phyloP scores from a whole-genome alignment of 768 basidiomycete genomes.

The Austroboletus festivus region DNA sequence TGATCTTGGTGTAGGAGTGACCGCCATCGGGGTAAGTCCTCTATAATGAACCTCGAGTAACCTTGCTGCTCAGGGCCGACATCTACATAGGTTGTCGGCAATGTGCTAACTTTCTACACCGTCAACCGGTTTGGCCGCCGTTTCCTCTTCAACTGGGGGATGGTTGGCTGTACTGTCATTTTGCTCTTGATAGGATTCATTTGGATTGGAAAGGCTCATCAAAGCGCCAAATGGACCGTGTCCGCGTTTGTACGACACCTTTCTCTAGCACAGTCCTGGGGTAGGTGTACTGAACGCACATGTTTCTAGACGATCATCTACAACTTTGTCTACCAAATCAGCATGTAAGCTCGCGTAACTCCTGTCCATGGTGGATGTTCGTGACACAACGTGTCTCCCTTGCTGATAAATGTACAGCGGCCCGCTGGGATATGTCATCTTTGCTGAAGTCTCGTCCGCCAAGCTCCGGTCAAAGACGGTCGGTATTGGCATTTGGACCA shows the following conservation, averaged over 20 bases:
- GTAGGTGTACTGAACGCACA: background rate
- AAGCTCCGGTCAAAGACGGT: slow-evolving; percentile 31
- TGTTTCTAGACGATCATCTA: slow-evolving; percentile 26
- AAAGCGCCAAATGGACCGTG: slow-evolving; percentile 21
- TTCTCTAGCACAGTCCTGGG: background rate
- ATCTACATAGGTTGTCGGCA: slow-evolving; percentile 22
- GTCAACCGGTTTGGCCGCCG: slow-evolving; percentile 25
- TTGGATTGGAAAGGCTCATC: slow-evolving; percentile 17
- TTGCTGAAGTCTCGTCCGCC: slow-evolving; percentile 28
- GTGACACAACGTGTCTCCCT: background rate
- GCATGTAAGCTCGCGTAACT: slow-evolving; percentile 17
- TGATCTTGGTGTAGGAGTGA: slow-evolving; percentile 29
- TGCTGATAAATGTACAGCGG: slow-evolving; percentile 15
- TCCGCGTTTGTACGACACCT: slow-evolving; percentile 18
- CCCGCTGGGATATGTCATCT: slow-evolving; percentile 27
- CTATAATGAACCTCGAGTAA: background rate
- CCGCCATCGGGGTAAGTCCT: slow-evolving; percentile 23
- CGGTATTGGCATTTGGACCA: slow-evolving; percentile 25
- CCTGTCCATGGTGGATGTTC: background rate
- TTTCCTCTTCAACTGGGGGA: slow-evolving; percentile 29
- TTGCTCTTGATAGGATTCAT: slow-evolving; percentile 27
- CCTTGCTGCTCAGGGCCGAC: background rate
- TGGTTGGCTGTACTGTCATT: slow-evolving; percentile 20
- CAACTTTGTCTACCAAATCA: slow-evolving; percentile 28
- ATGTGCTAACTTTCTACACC: slow-evolving; percentile 24